These are phyloP conservation scores for Monosporascus sp. DNA, from an alignment of 2,329 filamentous ascomycete genomes.

Conservation along the genomic window DNA sequence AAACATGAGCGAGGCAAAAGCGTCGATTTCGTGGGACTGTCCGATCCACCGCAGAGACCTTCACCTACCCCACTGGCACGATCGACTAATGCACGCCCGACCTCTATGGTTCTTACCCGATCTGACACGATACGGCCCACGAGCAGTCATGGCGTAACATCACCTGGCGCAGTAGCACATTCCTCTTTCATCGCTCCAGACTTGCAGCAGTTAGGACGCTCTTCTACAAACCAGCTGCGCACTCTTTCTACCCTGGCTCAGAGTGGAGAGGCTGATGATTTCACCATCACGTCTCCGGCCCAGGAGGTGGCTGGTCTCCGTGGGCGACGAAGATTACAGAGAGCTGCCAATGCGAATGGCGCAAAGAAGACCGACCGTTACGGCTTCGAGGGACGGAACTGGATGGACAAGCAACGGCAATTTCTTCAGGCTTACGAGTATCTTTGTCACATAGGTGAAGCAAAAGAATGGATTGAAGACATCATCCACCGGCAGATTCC, in stretches of 20 bases:
- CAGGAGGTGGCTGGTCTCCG: constrained; percentile 86
- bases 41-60: constrained; percentile 2
- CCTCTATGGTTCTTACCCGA: constrained; percentile 55
- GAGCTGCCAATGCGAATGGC: constrained; percentile 51
- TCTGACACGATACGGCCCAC: constrained; percentile 45
- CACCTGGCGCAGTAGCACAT: constrained; percentile 30
- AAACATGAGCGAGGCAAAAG: background rate
- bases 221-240: constrained; percentile 82
- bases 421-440: constrained; percentile 98
- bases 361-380: constrained; percentile 47
- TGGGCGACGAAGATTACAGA: constrained; percentile 76
- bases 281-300: constrained; percentile 68
- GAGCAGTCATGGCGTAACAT: constrained; percentile 23
- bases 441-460: constrained; percentile 96
- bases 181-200: constrained; percentile 61
- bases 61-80: constrained; percentile 13
- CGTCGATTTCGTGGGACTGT: background rate
- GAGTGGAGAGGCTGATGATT: constrained; percentile 69
- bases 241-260: constrained; percentile 80
- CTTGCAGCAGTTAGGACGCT: constrained; percentile 76
- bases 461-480: constrained; percentile 94
- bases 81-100: constrained; percentile 39
- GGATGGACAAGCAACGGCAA: constrained; percentile 98
- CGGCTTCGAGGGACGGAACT: constrained; percentile 78
- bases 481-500: constrained; percentile 53